Evolutionary conservation across 2,329 filamentous ascomycete genomes (phyloP), one percentile per base, ranked within the genome.

Genomic region (Ceratocystis eucalypticola): DNA sequence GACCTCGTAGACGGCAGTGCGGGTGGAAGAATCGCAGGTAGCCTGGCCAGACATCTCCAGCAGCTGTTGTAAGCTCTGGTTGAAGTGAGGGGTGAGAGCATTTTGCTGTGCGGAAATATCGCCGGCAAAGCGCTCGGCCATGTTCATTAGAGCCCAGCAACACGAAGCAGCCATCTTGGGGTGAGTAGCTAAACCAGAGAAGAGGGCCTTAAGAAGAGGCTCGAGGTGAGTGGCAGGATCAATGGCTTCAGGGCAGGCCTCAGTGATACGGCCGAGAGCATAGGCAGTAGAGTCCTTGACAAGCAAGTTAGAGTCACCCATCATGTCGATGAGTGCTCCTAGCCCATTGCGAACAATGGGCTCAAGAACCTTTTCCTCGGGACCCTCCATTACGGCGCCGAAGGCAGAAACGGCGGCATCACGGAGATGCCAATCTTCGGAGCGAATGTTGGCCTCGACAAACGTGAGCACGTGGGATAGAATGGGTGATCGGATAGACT

Each of bases 81-180:
- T 88, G 80, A 99, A 99, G 78, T 96, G 91, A 69, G 87, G 85
- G 1, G 92, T 96, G 62, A 99, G 81, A 55, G 91, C 83, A 78
- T 97, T 99, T 72, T 87, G 80, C 53, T 80, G 72, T 68, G 87
- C 88, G 62, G 89, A 90, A 66, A 87, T 82, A 66, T 96, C 92
- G 67, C 91, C 91, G 37, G 91, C 89, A 74, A 97, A 99, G 69
- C 92, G 88, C 74, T 99, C 94, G 10, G 94, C 93, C 74, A 99
- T 80, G 78, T 97, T 99, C 90, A 99, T 97, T 71, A 99, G 79
- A 41, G 94, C 92, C 94, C 95, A 96, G 80, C 94, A 99, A 85
- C 94, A 97, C 37, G 94, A 99, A 66, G 91, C 87, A 41, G 93
- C 94, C 87, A 99, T 99, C 84, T 96, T 96, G 68, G 91, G 88